phyloP scores from a whole-genome alignment of 306 rosid genomes.

The Cucurbita pepo region DNA sequence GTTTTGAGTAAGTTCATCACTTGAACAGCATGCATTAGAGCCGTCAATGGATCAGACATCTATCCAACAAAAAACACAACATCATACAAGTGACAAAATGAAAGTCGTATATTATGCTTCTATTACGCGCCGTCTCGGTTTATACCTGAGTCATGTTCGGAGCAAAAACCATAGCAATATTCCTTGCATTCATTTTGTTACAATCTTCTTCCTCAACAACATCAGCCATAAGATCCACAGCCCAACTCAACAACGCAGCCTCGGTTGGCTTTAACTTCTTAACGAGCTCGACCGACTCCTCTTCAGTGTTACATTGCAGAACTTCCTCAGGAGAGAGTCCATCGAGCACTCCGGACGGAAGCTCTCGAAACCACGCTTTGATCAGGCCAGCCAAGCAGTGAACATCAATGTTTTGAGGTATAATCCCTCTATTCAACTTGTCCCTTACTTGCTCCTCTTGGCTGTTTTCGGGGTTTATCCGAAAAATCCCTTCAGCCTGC shows the following conservation, averaged over 20 bases:
- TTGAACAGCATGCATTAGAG: slow-evolving; percentile 98
- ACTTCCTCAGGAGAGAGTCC: slow-evolving; percentile 94
- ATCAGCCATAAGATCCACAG: slow-evolving; percentile 86
- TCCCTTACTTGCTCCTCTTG: slow-evolving; percentile 75
- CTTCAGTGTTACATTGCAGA: slow-evolving; percentile 78
- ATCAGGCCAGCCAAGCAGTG: slow-evolving; percentile 85
- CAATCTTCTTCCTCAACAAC: slow-evolving; percentile 80
- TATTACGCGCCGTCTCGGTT: not conserved
- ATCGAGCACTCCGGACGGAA: slow-evolving; percentile 85
- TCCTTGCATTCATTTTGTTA: slow-evolving; percentile 93
- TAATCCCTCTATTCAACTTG: slow-evolving; percentile 67
- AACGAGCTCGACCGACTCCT: slow-evolving; percentile 67
- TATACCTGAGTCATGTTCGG: slow-evolving; percentile 94
- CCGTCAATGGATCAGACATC: slow-evolving; percentile 99
- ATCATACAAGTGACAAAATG: not conserved
- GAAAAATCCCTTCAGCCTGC: slow-evolving; percentile 84
- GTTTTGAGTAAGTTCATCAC: slow-evolving; percentile 95
- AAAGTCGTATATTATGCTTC: not conserved
- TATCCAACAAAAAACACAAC: slow-evolving; percentile 19
- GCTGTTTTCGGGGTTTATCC: slow-evolving; percentile 83
- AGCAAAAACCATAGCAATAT: slow-evolving; percentile 94
- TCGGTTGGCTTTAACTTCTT: slow-evolving; percentile 70
- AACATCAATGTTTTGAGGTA: slow-evolving; percentile 77
- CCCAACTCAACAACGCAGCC: slow-evolving; percentile 68
- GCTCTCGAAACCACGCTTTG: slow-evolving; percentile 97